Percentiles rank a stretch among this genome's conserved stretches.
Evolutionary conservation across 805 yeast genomes (phyloP).

Genomic region (Ogataea chonburiensis): DNA sequence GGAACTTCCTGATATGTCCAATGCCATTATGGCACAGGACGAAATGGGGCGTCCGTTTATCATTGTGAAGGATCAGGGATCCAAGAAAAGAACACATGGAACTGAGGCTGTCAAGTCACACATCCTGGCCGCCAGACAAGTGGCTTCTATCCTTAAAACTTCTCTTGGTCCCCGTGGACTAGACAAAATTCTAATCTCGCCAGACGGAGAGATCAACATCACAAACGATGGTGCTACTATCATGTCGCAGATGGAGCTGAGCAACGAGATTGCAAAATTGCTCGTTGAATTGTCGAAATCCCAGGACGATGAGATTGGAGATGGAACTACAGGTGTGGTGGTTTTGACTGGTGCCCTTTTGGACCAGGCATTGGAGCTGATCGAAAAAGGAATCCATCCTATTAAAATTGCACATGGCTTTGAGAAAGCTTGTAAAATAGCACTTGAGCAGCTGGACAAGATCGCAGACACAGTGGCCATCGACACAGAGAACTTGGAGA

Average conservation of each 20-base stretch:
- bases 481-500: slow-evolving; percentile 30
- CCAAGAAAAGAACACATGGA: slow-evolving; percentile 62
- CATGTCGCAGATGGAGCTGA: slow-evolving; percentile 91
- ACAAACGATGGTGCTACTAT: slow-evolving; percentile 99
- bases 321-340: slow-evolving; percentile 98
- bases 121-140: slow-evolving; percentile 92
- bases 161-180: slow-evolving; percentile 98
- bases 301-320: slow-evolving; percentile 98
- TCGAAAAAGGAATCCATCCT: slow-evolving; percentile 97
- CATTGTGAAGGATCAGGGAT: slow-evolving; percentile 79
- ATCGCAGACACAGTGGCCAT: slow-evolving; percentile 45
- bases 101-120: slow-evolving; percentile 83
- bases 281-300: slow-evolving; percentile 90
- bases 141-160: slow-evolving; percentile 86
- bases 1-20: slow-evolving; percentile 88
- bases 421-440: slow-evolving; percentile 94
- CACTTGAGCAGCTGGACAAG: slow-evolving; percentile 70
- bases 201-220: slow-evolving; percentile 96
- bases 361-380: slow-evolving; percentile 91
- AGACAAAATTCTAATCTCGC: slow-evolving; percentile 91
- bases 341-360: slow-evolving; percentile 92
- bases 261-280: slow-evolving; percentile 92
- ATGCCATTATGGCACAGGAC: slow-evolving; percentile 98
- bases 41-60: slow-evolving; percentile 99
- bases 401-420: slow-evolving; percentile 95